Evolutionary conservation across 345 rosid genomes (phyloP).

Genomic region (Melaleuca quinquenervia): DNA sequence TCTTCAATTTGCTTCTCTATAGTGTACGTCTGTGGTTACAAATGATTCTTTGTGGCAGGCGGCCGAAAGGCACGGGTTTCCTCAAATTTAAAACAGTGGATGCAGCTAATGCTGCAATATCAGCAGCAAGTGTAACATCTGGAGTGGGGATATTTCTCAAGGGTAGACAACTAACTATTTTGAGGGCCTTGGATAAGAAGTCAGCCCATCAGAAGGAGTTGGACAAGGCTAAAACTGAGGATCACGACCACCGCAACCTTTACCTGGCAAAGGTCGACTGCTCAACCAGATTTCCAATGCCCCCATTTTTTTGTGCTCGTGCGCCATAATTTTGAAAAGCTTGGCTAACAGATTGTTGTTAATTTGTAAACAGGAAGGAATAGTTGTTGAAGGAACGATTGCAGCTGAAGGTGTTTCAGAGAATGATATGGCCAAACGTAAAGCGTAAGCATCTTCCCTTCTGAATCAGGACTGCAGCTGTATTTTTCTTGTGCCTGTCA

Average conservation of each 20-base stretch:
- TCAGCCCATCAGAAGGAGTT: slow-evolving; percentile 62
- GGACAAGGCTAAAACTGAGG: slow-evolving; percentile 64
- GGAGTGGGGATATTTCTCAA: slow-evolving; percentile 66
- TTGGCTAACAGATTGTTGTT: background rate
- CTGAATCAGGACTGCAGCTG: background rate
- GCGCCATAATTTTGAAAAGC: background rate
- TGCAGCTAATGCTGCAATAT: slow-evolving; percentile 58
- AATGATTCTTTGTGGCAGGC: slow-evolving; percentile 35
- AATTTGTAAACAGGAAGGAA: slow-evolving; percentile 59
- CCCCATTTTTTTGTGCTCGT: background rate
- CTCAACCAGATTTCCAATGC: background rate
- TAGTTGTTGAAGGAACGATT: slow-evolving; percentile 73
- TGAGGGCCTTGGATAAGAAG: slow-evolving; percentile 78
- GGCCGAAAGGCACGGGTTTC: slow-evolving; percentile 87
- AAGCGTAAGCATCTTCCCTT: slow-evolving; percentile 23
- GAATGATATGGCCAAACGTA: slow-evolving; percentile 63
- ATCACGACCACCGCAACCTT: slow-evolving; percentile 66
- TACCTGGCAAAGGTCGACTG: slow-evolving; percentile 73
- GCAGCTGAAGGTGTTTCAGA: slow-evolving; percentile 88
- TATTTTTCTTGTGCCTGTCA: background rate
- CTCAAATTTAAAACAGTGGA: slow-evolving; percentile 73
- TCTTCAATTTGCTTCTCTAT: background rate
- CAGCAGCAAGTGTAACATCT: slow-evolving; percentile 54
- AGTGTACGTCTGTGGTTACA: background rate
- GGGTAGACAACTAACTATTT: slow-evolving; percentile 67